phyloP scores from a whole-genome alignment of 2,329 filamentous ascomycete genomes.

The Venturia nashicola region DNA sequence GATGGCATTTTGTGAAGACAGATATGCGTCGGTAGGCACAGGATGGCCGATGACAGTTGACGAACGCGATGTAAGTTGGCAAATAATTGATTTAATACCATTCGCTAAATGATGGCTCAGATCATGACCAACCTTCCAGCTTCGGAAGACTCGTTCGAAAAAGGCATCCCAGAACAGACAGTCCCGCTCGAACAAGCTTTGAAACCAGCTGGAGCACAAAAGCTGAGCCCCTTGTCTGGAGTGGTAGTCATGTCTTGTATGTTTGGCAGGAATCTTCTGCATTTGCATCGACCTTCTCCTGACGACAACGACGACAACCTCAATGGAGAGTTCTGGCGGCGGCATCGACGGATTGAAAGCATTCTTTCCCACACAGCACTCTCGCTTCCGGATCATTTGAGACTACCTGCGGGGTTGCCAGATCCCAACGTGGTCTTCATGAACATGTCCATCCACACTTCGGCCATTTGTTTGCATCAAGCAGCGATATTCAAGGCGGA shows the following conservation, averaged over 20 bases:
- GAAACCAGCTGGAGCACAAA: conserved; percentile 56
- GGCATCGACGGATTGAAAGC: conserved; percentile 80
- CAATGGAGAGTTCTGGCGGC: conserved; percentile 91
- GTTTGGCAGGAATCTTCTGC: conserved; percentile 81
- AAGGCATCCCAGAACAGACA: conserved; percentile 62
- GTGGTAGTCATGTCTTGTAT: conserved; percentile 78
- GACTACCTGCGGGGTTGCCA: conserved; percentile 61
- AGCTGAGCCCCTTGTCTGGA: conserved; percentile 51
- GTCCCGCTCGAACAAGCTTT: conserved; percentile 58
- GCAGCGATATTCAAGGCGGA: conserved; percentile 97
- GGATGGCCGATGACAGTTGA: conserved; percentile 95
- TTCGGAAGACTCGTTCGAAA: conserved; percentile 73
- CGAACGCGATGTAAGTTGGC: conserved; percentile 57
- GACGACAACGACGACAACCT: conserved; percentile 78
- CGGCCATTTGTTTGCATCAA: conserved; percentile 94
- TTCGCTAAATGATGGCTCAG: conserved; percentile 19
- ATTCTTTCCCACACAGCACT: conserved; percentile 80
- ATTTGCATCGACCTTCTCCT: conserved; percentile 74
- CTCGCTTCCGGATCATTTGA: conserved; percentile 66
- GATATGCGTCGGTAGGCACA: conserved; percentile 90
- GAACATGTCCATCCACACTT: conserved; percentile 96
- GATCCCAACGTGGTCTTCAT: conserved; percentile 83
- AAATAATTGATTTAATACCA: too few species aligned
- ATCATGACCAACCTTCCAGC: conserved; percentile 76
- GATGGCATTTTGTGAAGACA: conserved; percentile 82